Base-by-base conservation (phyloP, 345 rosid genomes). In the Mangifera indica region DNA sequence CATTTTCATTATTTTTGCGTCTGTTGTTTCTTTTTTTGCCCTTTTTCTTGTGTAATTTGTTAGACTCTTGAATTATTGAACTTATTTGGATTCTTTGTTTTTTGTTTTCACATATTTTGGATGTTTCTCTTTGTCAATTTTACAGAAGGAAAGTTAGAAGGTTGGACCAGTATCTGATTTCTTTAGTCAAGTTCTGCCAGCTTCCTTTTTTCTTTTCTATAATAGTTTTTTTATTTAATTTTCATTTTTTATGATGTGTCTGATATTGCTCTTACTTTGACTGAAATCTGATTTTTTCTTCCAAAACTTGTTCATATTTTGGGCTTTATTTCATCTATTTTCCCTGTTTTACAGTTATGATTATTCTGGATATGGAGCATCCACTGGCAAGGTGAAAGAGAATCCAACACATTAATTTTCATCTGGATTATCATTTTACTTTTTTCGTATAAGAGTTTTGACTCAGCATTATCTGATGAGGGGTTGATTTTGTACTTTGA, bases 341-440 rank as follows among this genome's bases (percentile, higher is more conserved):
- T 22, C 48, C 5, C 12, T 60, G 9, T 62, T 46, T 70, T 72
- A 72, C 92, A 95, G 99, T 84, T 95, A 95, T 77, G 99, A 95
- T 76, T 95, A 95, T 87, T 92, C 99, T n/a, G 99, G 99, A 69
- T 95, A 95, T 77, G 99, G 99, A 78, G 98, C 85, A 70, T 95
- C 99, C 65, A 82, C 97, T 46, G 99, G 99, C 40, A 95, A 95
- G 99, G 99, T 92, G 85, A 75, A 29, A 52, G 60, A 40, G 40
- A 72, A 60, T 67, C 9, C 26, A 55, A 46, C 15, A 40, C 25
- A 48, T 21, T 52, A 14, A 5, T 20, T 18, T 58, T 34, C 44
- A 67, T 22, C n/a, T 73, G 64, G 10, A 52, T 5, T 15, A 26
- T 15, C 25, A 44, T 11, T 32, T 48, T 32, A 14, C 14, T 20